These are phyloP conservation scores for Syzygium jambos DNA, from an alignment of 345 rosid species.

Conservation along the genomic window DNA sequence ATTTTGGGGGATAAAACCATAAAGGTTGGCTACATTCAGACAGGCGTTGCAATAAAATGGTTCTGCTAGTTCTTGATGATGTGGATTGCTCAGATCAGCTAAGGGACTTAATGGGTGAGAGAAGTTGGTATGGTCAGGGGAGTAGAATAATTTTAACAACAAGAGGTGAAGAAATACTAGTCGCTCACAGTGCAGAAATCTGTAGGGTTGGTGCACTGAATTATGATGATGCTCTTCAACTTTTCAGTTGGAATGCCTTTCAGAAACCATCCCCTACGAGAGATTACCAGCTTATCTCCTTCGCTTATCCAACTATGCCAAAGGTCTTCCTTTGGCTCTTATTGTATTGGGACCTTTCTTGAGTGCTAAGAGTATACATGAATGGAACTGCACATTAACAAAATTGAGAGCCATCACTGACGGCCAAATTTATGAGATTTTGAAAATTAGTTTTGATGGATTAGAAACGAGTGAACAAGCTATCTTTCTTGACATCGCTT, in stretches of 20 bases:
- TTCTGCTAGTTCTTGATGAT: conserved; percentile 21
- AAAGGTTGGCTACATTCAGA: neutral
- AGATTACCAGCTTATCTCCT: neutral
- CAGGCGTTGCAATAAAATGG: neutral
- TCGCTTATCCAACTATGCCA: neutral
- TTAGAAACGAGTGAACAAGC: neutral
- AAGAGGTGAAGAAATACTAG: neutral
- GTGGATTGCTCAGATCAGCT: conserved; percentile 5
- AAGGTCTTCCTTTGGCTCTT: conserved; percentile 9
- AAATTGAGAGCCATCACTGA: neutral
- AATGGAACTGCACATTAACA: neutral
- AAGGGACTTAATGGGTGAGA: neutral
- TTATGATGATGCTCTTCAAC: conserved; percentile 6
- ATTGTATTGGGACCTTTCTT: conserved; percentile 13
- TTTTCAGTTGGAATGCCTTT: conserved; percentile 9
- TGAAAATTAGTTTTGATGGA: conserved; percentile 5
- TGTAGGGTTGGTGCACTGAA: neutral
- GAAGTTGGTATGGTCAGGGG: conserved; percentile 8
- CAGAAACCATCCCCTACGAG: neutral
- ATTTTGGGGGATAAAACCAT: neutral
- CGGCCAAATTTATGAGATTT: neutral
- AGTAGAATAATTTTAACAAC: conserved; percentile 17
- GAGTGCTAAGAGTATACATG: neutral
- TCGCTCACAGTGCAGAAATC: neutral
- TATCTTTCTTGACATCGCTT: conserved; percentile 17